Evolutionary conservation across 2,329 filamentous ascomycete genomes (phyloP), one percentile per base, ranked within the genome.

Genomic region (Sordariomycetes sp.): DNA sequence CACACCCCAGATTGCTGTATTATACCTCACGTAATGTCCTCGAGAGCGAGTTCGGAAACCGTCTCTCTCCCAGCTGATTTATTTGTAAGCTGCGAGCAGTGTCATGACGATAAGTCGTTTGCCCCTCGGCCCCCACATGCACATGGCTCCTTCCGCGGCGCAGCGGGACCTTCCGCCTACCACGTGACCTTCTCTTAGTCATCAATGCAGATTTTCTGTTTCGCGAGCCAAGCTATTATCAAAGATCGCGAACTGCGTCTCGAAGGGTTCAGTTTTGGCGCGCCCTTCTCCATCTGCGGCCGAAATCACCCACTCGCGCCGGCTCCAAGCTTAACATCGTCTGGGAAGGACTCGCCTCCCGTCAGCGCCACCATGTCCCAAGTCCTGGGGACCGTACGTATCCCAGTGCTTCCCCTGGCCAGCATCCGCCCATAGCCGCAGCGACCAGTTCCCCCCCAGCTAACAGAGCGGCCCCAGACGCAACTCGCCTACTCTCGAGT

Each of bases 401-500:
- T 52, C 35, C 34, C 25, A 11, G 20, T 50, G 3, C 22, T 14
- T 25, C 16, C 35, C n/a, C 12, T 50, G 28, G 6, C 51, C 7
- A 22, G 12, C 22, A n/a, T 50, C 11, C 7, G 35, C n/a, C 46
- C 3, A 50, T 20, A 24, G 20, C 20, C 22, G 12, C 6, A n/a
- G 22, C 7, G 20, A 24, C 22, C 46, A 3, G n/a, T 20, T 50
- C 20, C n/a, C 20, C n/a, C 46, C n/a, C 6, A 22, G n/a, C 40
- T 46, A 46, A 46, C 40, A 46, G 40, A 32, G 40, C 40, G 11
- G 16, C 18, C 40, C 11, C 66, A 97, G 92, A 97, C 94, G 61
- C 89, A 90, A 70, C 87, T 99, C 63, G 93, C 94, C 76, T 99
- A 97, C 80, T 92, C 92, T 53, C 87, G 95, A 67, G 85, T 88